phyloP scores from a whole-genome alignment of 768 basidiomycete species.

The Tricholoma bakamatsutake region DNA sequence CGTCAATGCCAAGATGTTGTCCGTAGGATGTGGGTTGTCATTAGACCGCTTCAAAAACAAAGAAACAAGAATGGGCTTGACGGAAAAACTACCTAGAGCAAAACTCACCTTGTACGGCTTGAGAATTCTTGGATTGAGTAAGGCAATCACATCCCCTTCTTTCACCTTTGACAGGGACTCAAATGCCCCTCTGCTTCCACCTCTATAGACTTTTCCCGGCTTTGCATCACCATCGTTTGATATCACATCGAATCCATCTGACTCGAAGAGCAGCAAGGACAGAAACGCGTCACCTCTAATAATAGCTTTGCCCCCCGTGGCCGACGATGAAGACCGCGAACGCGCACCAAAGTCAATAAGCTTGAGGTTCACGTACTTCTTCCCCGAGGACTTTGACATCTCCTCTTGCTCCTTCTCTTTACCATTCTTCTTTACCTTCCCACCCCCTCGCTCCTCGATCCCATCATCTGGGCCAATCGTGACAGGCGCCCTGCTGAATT shows the following conservation, averaged over 20 bases:
- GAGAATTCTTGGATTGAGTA: slow-evolving; percentile 83
- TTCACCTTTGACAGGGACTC: slow-evolving; percentile 81
- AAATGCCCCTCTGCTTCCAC: slow-evolving; percentile 90
- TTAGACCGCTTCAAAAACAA: slow-evolving; percentile 31
- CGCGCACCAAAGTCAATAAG: slow-evolving; percentile 76
- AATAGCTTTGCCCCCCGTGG: slow-evolving; percentile 47
- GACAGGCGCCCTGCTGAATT: slow-evolving; percentile 64
- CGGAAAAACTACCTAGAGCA: background rate
- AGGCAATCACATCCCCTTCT: slow-evolving; percentile 85
- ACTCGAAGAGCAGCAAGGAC: slow-evolving; percentile 82
- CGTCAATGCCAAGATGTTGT: slow-evolving; percentile 81
- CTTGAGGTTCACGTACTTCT: slow-evolving; percentile 84
- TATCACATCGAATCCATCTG: slow-evolving; percentile 62
- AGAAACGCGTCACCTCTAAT: slow-evolving; percentile 81
- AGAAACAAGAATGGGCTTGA: background rate
- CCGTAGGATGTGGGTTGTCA: slow-evolving; percentile 66
- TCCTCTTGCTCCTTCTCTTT: slow-evolving; percentile 29
- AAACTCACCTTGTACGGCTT: slow-evolving; percentile 75
- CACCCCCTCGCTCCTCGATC: slow-evolving; percentile 15
- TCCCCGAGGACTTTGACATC: slow-evolving; percentile 44
- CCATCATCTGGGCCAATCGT: slow-evolving; percentile 41
- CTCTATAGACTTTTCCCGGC: slow-evolving; percentile 65
- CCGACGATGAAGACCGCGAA: slow-evolving; percentile 44
- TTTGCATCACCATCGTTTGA: slow-evolving; percentile 44
- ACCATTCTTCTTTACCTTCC: slow-evolving; percentile 28